phyloP scores from a whole-genome alignment of 257 asterid genomes.

The Solanum neorickii region DNA sequence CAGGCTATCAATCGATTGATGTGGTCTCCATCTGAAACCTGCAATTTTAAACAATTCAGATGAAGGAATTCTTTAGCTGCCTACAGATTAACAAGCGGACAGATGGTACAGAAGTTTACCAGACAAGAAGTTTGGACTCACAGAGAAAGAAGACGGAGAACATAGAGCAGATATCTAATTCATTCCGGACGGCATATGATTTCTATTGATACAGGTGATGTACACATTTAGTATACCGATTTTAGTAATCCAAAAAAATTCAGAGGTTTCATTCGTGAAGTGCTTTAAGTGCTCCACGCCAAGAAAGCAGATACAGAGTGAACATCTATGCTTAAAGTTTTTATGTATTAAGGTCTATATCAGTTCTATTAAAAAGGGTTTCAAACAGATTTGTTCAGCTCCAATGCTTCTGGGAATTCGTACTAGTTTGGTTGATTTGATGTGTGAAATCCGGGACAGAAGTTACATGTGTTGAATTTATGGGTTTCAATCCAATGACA shows the following conservation, averaged over 20 bases:
- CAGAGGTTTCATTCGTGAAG: neutral
- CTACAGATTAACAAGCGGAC: neutral
- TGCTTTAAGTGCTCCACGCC: neutral
- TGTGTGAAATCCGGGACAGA: neutral
- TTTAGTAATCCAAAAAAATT: neutral
- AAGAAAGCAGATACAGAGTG: neutral
- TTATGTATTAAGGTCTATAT: neutral
- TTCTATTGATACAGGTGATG: neutral
- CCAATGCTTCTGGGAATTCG: neutral
- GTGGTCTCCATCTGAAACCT: slow-evolving; percentile 91
- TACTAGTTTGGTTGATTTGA: neutral
- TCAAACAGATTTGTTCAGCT: neutral
- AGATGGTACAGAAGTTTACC: neutral
- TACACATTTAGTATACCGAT: neutral
- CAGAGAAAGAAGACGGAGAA: neutral
- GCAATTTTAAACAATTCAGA: slow-evolving; percentile 16
- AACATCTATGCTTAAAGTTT: neutral
- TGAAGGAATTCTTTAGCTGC: neutral
- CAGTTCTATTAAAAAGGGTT: neutral
- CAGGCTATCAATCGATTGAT: slow-evolving; percentile 73
- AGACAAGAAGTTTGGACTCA: neutral
- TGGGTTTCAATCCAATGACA: neutral
- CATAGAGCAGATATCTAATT: neutral
- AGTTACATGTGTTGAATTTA: neutral
- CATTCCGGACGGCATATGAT: neutral